phyloP scores from a whole-genome alignment of 805 yeast species.

The Wickerhamiella lipophila region DNA sequence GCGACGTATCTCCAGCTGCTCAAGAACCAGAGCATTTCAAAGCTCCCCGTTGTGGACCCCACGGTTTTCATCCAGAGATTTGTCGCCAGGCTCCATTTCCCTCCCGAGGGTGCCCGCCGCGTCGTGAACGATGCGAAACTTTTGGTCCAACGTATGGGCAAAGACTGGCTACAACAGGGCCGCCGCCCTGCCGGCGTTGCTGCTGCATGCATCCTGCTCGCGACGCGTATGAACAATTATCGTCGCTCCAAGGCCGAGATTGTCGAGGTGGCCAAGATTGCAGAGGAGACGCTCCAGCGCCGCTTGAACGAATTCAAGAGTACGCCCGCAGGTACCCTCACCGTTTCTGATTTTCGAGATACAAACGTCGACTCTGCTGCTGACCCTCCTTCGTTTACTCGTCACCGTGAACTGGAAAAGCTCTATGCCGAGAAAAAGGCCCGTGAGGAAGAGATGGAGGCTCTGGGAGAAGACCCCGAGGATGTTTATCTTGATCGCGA shows the following conservation, averaged over 20 bases:
- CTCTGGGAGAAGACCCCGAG: conserved; percentile 18
- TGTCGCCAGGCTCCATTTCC: conserved; percentile 75
- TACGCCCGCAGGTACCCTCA: conserved; percentile 60
- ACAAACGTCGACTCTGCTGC: conserved; percentile 34
- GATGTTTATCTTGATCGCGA: conserved; percentile 21
- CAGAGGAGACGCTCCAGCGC: conserved; percentile 83
- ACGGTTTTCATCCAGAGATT: conserved; percentile 87
- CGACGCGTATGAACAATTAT: conserved; percentile 93
- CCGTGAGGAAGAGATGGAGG: conserved; percentile 16
- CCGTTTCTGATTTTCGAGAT: conserved; percentile 61
- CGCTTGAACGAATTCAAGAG: conserved; percentile 76
- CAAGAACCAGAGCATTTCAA: conserved; percentile 63
- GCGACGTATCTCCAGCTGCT: conserved; percentile 91
- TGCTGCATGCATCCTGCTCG: conserved; percentile 85
- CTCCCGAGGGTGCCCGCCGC: conserved; percentile 43
- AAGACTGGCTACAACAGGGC: conserved; percentile 94
- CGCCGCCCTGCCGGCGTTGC: conserved; percentile 98
- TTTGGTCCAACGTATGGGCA: conserved; percentile 79
- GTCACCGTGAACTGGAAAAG: conserved; percentile 44
- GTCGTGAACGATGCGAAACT: conserved; percentile 80
- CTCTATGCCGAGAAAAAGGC: conserved; percentile 15
- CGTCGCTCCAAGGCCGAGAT: conserved; percentile 86
- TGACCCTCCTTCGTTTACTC: conserved; percentile 73
- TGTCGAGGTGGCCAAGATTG: conserved; percentile 90
- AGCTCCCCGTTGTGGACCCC: conserved; percentile 85